A percentile compares a stretch with the other conserved stretches of the same genome.
Evolutionary conservation across 2,329 filamentous ascomycete genomes (phyloP).

Genomic region (Aspergillus neoniger): DNA sequence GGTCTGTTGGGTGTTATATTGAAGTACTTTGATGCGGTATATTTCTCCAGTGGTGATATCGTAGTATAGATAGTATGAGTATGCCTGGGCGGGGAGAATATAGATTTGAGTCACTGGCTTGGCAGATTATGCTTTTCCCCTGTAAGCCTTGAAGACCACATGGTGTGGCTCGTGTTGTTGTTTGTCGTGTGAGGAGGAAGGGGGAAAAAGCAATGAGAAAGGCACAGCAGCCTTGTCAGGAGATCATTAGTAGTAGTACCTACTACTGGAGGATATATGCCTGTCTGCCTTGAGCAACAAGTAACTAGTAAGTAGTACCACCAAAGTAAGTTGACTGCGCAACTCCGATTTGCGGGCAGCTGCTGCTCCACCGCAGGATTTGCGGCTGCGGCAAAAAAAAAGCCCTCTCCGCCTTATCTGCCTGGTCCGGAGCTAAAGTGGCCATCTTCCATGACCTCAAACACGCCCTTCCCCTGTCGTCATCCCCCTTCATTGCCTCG

Average conservation of each 20-base stretch:
- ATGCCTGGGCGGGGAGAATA: not conserved
- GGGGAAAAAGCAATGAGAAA: not conserved
- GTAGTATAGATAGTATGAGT: not conserved
- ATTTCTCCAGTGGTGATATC: too few relatives aligned
- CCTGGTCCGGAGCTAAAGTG: slow-evolving; percentile 11
- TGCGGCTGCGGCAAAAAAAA: slow-evolving; percentile 11
- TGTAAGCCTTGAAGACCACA: not conserved
- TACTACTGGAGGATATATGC: too few relatives aligned
- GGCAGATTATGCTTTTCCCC: not conserved
- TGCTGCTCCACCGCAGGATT: not conserved
- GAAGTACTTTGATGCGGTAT: too few relatives aligned
- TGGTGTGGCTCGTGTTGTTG: not conserved
- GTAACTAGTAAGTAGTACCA: too few relatives aligned
- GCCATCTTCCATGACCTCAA: slow-evolving; percentile 23
- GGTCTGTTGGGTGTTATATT: not conserved
- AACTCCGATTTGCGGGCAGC: too few relatives aligned
- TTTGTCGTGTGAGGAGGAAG: not conserved
- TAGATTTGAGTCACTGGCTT: not conserved
- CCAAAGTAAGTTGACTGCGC: too few relatives aligned
- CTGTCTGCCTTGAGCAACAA: not conserved
- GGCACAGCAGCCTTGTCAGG: not conserved
- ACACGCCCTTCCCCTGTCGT: slow-evolving; percentile 3
- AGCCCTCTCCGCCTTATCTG: slow-evolving; percentile 19
- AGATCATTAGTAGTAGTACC: too few relatives aligned
- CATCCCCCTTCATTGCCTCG: slow-evolving; percentile 1